These are phyloP conservation scores for Rosa chinensis DNA, from an alignment of 306 rosid species.

Conservation along the genomic window DNA sequence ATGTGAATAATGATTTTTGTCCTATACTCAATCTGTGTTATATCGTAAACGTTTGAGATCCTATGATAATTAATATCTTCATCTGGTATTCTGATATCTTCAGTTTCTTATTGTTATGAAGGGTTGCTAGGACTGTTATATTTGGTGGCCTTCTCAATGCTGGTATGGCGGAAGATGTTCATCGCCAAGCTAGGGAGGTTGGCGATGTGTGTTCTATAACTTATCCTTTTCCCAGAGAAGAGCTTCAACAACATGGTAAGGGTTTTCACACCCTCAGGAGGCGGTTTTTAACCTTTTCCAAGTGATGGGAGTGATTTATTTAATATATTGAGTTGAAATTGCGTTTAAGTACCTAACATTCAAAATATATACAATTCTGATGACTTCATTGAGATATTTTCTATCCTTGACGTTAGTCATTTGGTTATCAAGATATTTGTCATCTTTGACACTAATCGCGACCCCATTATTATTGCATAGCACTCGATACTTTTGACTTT, in stretches of 20 bases:
- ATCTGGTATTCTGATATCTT: conserved; percentile 15
- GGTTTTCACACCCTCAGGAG: conserved; percentile 12
- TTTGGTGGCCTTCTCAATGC: conserved; percentile 76
- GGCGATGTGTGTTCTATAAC: conserved; percentile 70
- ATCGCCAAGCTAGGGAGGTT: conserved; percentile 58
- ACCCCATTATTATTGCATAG: not conserved
- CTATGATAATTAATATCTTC: not conserved
- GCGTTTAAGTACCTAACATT: not conserved
- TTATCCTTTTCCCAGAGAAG: conserved; percentile 78
- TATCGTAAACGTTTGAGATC: not conserved
- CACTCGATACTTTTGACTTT: not conserved
- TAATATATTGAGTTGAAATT: not conserved
- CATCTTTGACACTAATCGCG: not conserved
- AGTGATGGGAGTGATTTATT: not conserved
- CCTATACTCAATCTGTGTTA: not conserved
- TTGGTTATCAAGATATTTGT: not conserved
- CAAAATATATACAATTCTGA: not conserved
- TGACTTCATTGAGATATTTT: not conserved
- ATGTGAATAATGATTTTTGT: not conserved
- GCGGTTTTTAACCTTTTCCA: not conserved
- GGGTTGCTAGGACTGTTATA: conserved; percentile 92
- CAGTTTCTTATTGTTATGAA: conserved; percentile 37
- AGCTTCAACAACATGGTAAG: conserved; percentile 71
- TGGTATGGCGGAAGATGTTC: conserved; percentile 76
- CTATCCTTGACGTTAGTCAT: not conserved